phyloP scores from a whole-genome alignment of 306 rosid genomes.

The Glycine tomentella region DNA sequence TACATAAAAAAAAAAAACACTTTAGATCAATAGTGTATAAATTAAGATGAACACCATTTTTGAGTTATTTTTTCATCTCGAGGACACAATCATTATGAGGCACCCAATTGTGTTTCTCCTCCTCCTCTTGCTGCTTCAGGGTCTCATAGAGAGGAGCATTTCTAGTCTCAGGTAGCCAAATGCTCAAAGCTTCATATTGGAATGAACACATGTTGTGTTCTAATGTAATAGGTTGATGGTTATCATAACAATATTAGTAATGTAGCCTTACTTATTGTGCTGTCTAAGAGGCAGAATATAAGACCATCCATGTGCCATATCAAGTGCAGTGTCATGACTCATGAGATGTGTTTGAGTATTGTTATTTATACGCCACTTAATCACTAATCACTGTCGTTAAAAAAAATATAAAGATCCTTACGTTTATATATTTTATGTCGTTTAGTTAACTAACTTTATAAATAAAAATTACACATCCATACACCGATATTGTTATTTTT shows the following conservation, averaged over 20 bases:
- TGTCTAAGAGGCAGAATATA: not conserved
- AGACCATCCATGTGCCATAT: not conserved
- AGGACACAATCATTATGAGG: no score
- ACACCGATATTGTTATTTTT: no score
- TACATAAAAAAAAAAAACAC: no score
- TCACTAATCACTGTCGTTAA: no score
- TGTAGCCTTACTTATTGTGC: not conserved
- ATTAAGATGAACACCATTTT: no score
- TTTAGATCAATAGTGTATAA: no score
- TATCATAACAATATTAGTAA: not conserved
- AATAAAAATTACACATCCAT: no score
- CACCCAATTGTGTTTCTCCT: no score
- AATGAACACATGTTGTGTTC: not conserved
- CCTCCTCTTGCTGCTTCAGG: constrained; percentile 44
- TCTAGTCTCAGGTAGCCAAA: constrained; percentile 49
- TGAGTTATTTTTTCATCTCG: no score
- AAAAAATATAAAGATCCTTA: no score
- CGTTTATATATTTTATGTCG: no score
- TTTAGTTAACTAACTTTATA: no score
- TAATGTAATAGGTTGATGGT: not conserved
- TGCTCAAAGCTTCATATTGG: constrained; percentile 6
- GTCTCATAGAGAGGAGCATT: constrained; percentile 51
- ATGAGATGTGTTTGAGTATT: not conserved
- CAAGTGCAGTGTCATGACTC: not conserved
- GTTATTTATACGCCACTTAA: not conserved